A percentile compares a stretch with the other conserved stretches of the same genome.
Evolutionary conservation across 1,284 basidiomycete species (phyloP).

Genomic region (Rhodofomes roseus): DNA sequence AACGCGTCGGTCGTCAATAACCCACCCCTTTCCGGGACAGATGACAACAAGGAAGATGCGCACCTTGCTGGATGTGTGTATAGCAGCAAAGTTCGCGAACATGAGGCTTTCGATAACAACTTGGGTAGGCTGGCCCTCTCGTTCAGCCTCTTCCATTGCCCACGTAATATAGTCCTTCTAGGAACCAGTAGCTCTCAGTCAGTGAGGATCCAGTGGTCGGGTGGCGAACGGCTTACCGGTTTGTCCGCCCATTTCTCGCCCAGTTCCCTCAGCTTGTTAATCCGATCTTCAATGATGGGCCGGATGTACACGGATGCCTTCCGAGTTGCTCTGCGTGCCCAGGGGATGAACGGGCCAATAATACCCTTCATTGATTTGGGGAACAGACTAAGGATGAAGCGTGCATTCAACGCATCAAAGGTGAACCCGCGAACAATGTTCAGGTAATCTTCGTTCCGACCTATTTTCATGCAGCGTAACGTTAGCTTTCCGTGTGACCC

Average conservation of each 20-base stretch:
- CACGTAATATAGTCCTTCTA: conserved; percentile 26
- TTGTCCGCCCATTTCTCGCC: conserved; percentile 22
- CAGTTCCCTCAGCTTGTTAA: conserved; percentile 6
- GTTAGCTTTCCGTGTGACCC: no score
- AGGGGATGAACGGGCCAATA: conserved; percentile 16
- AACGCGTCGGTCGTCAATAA: neutral
- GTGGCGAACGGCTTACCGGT: conserved; percentile 14
- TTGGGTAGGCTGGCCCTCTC: conserved; percentile 7
- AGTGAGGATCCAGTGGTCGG: neutral
- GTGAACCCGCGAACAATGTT: conserved; percentile 36
- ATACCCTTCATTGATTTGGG: conserved; percentile 37
- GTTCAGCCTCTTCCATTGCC: conserved; percentile 23
- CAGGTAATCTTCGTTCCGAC: conserved; percentile 34
- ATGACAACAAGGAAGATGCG: neutral
- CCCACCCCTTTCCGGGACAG: neutral
- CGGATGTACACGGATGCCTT: conserved; percentile 5
- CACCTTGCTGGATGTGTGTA: conserved; percentile 27
- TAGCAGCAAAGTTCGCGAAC: conserved; percentile 28
- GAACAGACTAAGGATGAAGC: conserved; percentile 30
- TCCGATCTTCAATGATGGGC: conserved; percentile 19
- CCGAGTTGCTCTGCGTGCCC: conserved; percentile 1
- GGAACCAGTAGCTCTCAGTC: neutral
- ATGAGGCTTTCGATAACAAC: conserved; percentile 21
- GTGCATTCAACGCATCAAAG: conserved; percentile 30
- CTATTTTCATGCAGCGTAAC: conserved; percentile 12